These are phyloP conservation scores for Fusarium caatingaense DNA, from an alignment of 2,329 filamentous ascomycete species.

Conservation along the genomic window DNA sequence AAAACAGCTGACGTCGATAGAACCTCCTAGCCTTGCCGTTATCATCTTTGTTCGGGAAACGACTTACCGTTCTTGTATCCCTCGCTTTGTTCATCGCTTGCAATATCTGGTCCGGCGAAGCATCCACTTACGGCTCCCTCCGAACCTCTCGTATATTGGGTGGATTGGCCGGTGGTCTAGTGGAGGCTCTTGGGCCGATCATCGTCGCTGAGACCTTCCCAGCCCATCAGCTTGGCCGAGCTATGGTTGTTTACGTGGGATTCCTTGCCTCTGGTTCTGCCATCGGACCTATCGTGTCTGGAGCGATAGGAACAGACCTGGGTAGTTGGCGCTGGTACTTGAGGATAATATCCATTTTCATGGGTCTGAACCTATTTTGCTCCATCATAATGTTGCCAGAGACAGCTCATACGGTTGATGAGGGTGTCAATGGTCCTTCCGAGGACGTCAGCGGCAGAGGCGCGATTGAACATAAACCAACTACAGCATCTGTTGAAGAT, in stretches of 20 bases:
- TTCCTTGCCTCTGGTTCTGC: slow-evolving; percentile 8
- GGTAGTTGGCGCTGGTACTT: slow-evolving; percentile 17
- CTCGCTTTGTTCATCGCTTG: slow-evolving; percentile 4
- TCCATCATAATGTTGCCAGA: slow-evolving; percentile 11
- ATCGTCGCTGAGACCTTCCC: slow-evolving; percentile 17
- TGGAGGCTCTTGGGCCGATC: slow-evolving; percentile 15
- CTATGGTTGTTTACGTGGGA: slow-evolving; percentile 12
- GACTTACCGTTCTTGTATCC: slow-evolving; percentile 1
- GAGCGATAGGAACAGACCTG: background rate
- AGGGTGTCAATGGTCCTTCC: no score
- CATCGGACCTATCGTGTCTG: slow-evolving; percentile 1
- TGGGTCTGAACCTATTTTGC: background rate
- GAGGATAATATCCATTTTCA: background rate
- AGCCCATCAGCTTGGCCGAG: background rate
- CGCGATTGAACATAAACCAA: background rate
- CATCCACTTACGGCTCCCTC: background rate
- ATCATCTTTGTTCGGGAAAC: background rate
- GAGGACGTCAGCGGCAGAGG: background rate
- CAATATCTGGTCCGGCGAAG: slow-evolving; percentile 12
- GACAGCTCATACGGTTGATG: background rate
- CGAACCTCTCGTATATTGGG: slow-evolving; percentile 2
- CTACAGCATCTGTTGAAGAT: background rate
- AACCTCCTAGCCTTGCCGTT: slow-evolving; percentile 9
- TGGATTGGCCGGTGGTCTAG: slow-evolving; percentile 7
- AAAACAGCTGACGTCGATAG: background rate